Conservation (phyloP, 768 basidiomycete species). For the Cystofilobasidium bisporidii region DNA sequence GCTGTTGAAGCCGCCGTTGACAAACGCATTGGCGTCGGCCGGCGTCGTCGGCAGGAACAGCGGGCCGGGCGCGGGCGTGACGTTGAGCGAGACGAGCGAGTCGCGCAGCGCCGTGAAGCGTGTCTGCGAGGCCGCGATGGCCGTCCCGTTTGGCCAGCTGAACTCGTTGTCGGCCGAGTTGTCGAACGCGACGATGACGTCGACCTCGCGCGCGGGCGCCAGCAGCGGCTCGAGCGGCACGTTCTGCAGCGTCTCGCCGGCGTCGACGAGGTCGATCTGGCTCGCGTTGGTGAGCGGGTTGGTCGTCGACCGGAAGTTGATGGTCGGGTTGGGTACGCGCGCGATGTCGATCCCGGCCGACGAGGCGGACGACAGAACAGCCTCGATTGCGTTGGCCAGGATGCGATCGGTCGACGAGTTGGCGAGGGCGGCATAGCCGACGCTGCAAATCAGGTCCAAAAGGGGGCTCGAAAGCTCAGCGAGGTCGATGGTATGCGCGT, state of each 20-base stretch:
- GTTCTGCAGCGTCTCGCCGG: conserved; percentile 37
- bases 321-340: conserved; percentile 38
- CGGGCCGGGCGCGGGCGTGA: conserved; percentile 22
- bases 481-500: too few species aligned
- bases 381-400: conserved; percentile 32
- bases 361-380: conserved; percentile 31
- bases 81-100: conserved; percentile 33
- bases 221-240: conserved; percentile 52
- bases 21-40: conserved; percentile 33
- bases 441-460: conserved; percentile 6
- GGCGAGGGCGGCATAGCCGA: conserved; percentile 30
- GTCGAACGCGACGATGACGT: conserved; percentile 68
- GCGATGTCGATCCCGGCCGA: conserved; percentile 38
- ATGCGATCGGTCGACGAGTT: conserved; percentile 30
- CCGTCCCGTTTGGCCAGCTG: conserved; percentile 43
- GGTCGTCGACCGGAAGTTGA: conserved; percentile 31
- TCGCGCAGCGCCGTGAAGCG: conserved; percentile 29
- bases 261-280: conserved; percentile 39
- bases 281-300: conserved; percentile 35
- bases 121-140: background rate
- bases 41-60: conserved; percentile 37
- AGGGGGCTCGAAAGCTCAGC: background rate
- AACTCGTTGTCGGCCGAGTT: conserved; percentile 43
- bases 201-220: conserved; percentile 57
- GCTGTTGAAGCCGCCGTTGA: conserved; percentile 53